Evolutionary conservation across 495 filamentous ascomycete species (phyloP).

Genomic region (Penicillium fimorum): DNA sequence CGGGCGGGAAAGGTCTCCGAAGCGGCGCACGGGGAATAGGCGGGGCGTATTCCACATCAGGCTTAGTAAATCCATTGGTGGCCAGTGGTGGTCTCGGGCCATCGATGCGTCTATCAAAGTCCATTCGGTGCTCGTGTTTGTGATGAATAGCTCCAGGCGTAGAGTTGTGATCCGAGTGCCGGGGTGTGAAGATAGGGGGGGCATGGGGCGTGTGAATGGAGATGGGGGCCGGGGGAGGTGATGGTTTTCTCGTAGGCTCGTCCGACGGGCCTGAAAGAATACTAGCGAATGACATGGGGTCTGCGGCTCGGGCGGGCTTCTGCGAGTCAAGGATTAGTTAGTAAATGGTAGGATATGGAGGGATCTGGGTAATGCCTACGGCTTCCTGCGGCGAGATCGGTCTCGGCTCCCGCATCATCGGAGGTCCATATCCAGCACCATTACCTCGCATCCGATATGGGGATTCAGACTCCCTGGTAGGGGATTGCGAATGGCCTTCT

Average conservation of each 20-base stretch:
- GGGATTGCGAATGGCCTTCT: conserved; percentile 46
- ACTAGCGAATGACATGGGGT: conserved; percentile 90
- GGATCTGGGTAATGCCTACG: conserved; percentile 24
- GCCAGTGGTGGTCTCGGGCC: conserved; percentile 10
- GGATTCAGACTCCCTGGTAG: conserved; percentile 41
- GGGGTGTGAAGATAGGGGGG: conserved; percentile 12
- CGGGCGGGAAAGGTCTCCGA: conserved; percentile 26
- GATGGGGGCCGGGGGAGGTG: conserved; percentile 29
- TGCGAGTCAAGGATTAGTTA: conserved; percentile 26
- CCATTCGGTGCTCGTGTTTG: conserved; percentile 33
- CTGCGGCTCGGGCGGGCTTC: conserved; percentile 65
- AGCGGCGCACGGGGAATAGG: conserved; percentile 12
- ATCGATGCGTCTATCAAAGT: conserved; percentile 21
- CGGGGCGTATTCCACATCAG: conserved; percentile 8
- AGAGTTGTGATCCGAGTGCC: conserved; percentile 27
- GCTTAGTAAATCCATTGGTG: conserved; percentile 21
- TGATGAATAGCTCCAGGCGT: conserved; percentile 26
- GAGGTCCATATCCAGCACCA: conserved; percentile 30
- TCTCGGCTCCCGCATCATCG: conserved; percentile 32
- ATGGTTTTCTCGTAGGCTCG: conserved; percentile 53
- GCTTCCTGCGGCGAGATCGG: conserved; percentile 42
- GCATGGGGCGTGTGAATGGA: conserved; percentile 26
- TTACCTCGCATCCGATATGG: conserved; percentile 37
- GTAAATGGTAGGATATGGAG: not conserved
- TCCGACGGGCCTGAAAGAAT: conserved; percentile 71